Conservation (phyloP, 192 early-diverging fungal species). For the Linnemannia zychae region DNA sequence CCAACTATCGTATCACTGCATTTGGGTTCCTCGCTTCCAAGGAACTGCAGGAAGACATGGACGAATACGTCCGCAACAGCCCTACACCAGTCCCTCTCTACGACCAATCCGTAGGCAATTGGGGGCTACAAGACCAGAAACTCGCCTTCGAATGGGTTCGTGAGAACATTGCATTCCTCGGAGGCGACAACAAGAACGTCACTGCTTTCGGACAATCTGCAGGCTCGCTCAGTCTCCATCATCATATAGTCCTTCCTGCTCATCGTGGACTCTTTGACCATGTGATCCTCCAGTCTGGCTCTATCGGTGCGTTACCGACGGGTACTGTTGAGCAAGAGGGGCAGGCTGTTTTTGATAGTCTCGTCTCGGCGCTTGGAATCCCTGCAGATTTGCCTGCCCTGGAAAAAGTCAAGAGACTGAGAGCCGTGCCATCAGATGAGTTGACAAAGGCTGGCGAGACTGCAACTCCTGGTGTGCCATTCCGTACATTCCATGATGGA, state of each 20-base stretch:
- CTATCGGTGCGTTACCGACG: conserved; percentile 7
- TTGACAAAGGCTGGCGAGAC: conserved; percentile 3
- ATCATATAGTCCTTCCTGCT: conserved; percentile 25
- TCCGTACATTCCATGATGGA: conserved; percentile 15
- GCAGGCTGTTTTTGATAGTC: conserved; percentile 15
- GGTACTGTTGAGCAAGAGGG: conserved; percentile 13
- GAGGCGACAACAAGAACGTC: conserved; percentile 22
- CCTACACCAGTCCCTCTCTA: neutral
- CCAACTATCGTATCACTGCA: conserved; percentile 65
- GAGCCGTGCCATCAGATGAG: conserved; percentile 9
- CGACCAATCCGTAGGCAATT: conserved; percentile 34
- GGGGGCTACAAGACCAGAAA: conserved; percentile 43
- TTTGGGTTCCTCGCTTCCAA: conserved; percentile 59
- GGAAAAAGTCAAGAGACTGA: conserved; percentile 25
- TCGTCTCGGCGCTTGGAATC: conserved; percentile 17
- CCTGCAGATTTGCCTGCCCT: conserved; percentile 15
- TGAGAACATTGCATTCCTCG: conserved; percentile 26
- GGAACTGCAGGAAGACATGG: conserved; percentile 32
- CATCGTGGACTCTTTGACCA: conserved; percentile 42
- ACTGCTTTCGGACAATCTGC: conserved; percentile 44
- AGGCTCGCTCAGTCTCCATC: conserved; percentile 29
- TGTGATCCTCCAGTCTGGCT: conserved; percentile 47
- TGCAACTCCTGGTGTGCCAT: neutral
- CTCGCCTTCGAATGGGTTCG: conserved; percentile 39
- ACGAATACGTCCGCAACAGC: conserved; percentile 8